A percentile compares a stretch with the other conserved stretches of the same genome.
These are phyloP conservation scores for Metschnikowia koreensis DNA, from an alignment of 805 yeast genomes.

Conservation along the genomic window DNA sequence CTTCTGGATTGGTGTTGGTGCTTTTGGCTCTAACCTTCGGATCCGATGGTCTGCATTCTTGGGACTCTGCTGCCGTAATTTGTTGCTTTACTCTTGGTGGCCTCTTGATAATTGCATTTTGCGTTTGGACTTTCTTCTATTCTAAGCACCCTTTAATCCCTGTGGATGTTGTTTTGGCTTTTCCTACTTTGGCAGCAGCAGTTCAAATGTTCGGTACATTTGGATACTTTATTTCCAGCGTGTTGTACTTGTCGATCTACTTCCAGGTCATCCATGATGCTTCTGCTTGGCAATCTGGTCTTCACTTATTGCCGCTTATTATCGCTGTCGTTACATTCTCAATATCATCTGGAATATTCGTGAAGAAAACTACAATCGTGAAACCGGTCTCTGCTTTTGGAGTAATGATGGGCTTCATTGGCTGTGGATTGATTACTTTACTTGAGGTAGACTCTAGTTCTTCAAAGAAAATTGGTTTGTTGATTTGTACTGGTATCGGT, in stretches of 20 bases:
- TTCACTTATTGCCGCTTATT: slow-evolving; percentile 43
- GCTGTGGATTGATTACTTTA: slow-evolving; percentile 45
- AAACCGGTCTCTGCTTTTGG: slow-evolving; percentile 41
- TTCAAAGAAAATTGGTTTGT: slow-evolving; percentile 42
- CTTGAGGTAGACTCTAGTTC: slow-evolving; percentile 37
- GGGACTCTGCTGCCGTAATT: slow-evolving; percentile 26
- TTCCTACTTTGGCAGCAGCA: slow-evolving; percentile 17
- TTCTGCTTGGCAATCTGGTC: slow-evolving; percentile 45
- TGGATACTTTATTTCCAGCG: slow-evolving; percentile 20
- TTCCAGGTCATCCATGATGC: slow-evolving; percentile 48
- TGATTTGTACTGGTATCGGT: slow-evolving; percentile 47
- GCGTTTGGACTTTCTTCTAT: slow-evolving; percentile 21
- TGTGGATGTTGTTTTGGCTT: slow-evolving; percentile 14
- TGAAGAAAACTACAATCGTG: slow-evolving; percentile 39
- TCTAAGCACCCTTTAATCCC: slow-evolving; percentile 22
- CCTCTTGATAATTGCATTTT: slow-evolving; percentile 15
- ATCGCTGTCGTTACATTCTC: slow-evolving; percentile 39
- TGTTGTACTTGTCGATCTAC: slow-evolving; percentile 40
- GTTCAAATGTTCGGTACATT: slow-evolving; percentile 16
- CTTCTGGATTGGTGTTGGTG: slow-evolving; percentile 22
- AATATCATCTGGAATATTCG: slow-evolving; percentile 34
- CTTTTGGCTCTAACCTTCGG: slow-evolving; percentile 27
- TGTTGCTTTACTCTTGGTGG: slow-evolving; percentile 24
- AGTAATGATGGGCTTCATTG: slow-evolving; percentile 37
- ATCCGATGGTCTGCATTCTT: slow-evolving; percentile 17